Evolutionary conservation across 345 rosid species (phyloP).

Genomic region (Kernera saxatilis): DNA sequence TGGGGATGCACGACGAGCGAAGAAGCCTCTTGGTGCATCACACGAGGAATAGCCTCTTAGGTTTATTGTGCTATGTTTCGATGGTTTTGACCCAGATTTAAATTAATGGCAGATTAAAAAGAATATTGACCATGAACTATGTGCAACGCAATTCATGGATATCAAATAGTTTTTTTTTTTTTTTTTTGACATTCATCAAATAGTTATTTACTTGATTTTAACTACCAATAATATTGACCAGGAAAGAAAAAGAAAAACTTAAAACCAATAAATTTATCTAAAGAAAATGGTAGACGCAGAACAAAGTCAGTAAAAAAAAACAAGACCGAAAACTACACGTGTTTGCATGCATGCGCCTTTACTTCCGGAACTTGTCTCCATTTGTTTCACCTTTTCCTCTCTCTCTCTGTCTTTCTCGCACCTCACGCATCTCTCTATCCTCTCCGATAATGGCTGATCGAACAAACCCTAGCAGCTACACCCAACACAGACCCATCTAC

Average conservation of each 20-base stretch:
- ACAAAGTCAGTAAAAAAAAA: constrained; percentile 8
- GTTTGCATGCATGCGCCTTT: constrained; percentile 29
- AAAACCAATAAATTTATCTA: neutral
- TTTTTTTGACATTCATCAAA: too few species aligned
- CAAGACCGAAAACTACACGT: constrained; percentile 26
- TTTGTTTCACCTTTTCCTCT: neutral
- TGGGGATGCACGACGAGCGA: too few species aligned
- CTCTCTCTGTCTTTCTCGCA: neutral
- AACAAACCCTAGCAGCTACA: constrained; percentile 7
- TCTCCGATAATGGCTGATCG: constrained; percentile 18
- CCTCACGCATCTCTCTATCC: neutral
- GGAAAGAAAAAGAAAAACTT: neutral
- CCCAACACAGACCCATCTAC: constrained; percentile 17
- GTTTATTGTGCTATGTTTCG: too few species aligned
- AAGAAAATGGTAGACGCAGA: neutral
- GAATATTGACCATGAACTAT: neutral
- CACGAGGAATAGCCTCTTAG: too few species aligned
- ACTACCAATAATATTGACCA: neutral
- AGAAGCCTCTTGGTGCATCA: too few species aligned
- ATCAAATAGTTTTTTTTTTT: neutral
- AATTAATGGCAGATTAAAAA: too few species aligned
- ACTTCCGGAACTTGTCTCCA: constrained; percentile 3
- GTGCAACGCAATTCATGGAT: neutral
- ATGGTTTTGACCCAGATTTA: too few species aligned
- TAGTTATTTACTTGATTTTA: too few species aligned